phyloP scores from a whole-genome alignment of 2,329 filamentous ascomycete genomes.

The Fusarium nematophilum region DNA sequence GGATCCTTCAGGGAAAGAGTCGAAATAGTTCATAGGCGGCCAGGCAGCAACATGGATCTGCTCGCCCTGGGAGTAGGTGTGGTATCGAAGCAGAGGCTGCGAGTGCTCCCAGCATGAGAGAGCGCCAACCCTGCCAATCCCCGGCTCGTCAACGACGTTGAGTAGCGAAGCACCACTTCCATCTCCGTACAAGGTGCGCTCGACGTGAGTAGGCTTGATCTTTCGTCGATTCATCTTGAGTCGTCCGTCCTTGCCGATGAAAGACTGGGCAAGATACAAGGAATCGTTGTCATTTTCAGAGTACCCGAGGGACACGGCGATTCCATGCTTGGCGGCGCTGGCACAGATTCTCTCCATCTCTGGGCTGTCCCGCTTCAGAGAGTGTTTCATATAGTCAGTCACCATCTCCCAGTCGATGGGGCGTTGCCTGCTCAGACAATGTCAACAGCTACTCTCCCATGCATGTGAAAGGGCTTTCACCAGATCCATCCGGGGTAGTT shows the following conservation, averaged over 20 bases:
- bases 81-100: slow-evolving; percentile 60
- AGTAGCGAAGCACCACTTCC: too few relatives aligned
- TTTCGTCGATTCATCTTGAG: slow-evolving; percentile 56
- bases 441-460: too few relatives aligned
- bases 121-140: too few relatives aligned
- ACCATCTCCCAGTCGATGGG: too few relatives aligned
- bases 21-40: too few relatives aligned
- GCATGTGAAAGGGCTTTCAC: too few relatives aligned
- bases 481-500: slow-evolving; percentile 60
- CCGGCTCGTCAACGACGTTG: slow-evolving; percentile 3
- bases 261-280: slow-evolving; percentile 57
- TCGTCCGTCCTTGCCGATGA: slow-evolving; percentile 55
- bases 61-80: slow-evolving; percentile 53
- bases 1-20: too few relatives aligned
- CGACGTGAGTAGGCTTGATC: slow-evolving; percentile 64
- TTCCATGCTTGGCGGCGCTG: slow-evolving; percentile 47
- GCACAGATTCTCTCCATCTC: slow-evolving; percentile 52
- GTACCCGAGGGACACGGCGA: slow-evolving; percentile 56
- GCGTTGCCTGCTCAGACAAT: too few relatives aligned
- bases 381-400: too few relatives aligned
- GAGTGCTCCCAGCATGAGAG: too few relatives aligned
- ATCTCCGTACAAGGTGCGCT: slow-evolving; percentile 62
- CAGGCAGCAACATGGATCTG: slow-evolving; percentile 60
- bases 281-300: slow-evolving; percentile 49
- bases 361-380: slow-evolving; percentile 51